Evolutionary conservation across 1,284 basidiomycete genomes (phyloP).

Genomic region (Ganoderma lingzhi): DNA sequence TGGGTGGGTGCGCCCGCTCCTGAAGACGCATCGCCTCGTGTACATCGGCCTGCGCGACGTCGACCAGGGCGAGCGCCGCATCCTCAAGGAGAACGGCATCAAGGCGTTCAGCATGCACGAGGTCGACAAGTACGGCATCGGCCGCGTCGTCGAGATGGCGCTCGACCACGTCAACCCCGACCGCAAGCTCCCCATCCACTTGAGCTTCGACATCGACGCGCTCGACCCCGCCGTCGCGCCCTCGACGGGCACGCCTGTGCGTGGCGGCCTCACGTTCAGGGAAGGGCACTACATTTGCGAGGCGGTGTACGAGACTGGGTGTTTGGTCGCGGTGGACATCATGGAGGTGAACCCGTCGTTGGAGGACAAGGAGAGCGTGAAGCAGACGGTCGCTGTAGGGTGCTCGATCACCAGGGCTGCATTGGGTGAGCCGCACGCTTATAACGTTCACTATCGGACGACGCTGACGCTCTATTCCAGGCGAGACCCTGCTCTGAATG

Average conservation of each 20-base stretch:
- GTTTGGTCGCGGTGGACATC: slow-evolving; percentile 90
- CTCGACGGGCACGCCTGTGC: slow-evolving; percentile 93
- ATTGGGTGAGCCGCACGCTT: slow-evolving; percentile 61
- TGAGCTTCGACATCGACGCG: slow-evolving; percentile 97
- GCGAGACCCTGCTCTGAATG: slow-evolving; percentile 30
- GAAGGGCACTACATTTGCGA: slow-evolving; percentile 99
- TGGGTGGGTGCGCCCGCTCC: slow-evolving; percentile 81
- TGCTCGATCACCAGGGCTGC: slow-evolving; percentile 93
- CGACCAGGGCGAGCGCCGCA: slow-evolving; percentile 89
- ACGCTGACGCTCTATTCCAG: slow-evolving; percentile 9
- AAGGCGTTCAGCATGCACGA: slow-evolving; percentile 99
- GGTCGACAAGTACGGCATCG: slow-evolving; percentile 97
- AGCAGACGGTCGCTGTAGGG: slow-evolving; percentile 93
- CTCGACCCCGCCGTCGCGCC: slow-evolving; percentile 95
- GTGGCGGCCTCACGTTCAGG: slow-evolving; percentile 96
- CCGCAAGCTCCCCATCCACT: slow-evolving; percentile 87
- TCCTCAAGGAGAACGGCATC: slow-evolving; percentile 89
- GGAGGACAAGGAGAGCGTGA: slow-evolving; percentile 73
- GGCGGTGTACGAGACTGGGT: slow-evolving; percentile 92
- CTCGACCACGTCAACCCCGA: slow-evolving; percentile 92
- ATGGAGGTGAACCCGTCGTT: slow-evolving; percentile 99
- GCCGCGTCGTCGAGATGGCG: slow-evolving; percentile 95
- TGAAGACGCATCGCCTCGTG: slow-evolving; percentile 81
- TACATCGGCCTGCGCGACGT: slow-evolving; percentile 98
- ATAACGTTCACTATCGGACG: no score